Evolutionary conservation across 352 stramenopile species (phyloP).

Genomic region (Blastocystis sp.): DNA sequence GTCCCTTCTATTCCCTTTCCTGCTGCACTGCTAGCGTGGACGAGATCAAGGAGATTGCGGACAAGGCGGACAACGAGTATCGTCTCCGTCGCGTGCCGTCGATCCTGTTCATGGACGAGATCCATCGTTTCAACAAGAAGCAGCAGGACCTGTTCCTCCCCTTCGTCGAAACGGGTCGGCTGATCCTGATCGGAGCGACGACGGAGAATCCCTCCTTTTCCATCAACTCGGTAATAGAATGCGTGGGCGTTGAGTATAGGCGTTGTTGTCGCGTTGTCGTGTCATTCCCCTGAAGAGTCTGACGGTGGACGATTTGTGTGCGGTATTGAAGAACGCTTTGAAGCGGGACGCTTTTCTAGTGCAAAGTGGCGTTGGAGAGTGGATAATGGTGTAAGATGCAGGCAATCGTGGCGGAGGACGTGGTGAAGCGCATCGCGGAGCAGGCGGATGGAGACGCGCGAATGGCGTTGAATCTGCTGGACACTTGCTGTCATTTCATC

Average conservation of each 20-base stretch:
- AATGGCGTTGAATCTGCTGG: conserved; percentile 83
- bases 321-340: conserved; percentile 80
- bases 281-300: conserved; percentile 81
- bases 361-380: not conserved
- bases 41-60: conserved; percentile 82
- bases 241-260: not conserved
- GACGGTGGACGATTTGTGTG: conserved; percentile 79
- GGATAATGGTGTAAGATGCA: conserved; percentile 6
- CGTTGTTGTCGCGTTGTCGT: conserved; percentile 50
- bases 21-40: conserved; percentile 81
- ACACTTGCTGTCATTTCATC: conserved; percentile 78
- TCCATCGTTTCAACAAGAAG: conserved; percentile 86
- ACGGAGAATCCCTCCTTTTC: conserved; percentile 87
- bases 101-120: conserved; percentile 86
- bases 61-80: conserved; percentile 80
- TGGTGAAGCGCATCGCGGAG: conserved; percentile 81
- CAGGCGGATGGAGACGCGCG: conserved; percentile 84
- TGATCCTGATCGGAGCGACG: conserved; percentile 85
- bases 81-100: conserved; percentile 81
- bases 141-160: conserved; percentile 86
- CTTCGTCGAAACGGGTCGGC: conserved; percentile 82
- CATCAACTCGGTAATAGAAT: conserved; percentile 78
- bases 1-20: conserved; percentile 80
- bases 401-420: conserved; percentile 78
- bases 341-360: conserved; percentile 16